These are phyloP conservation scores for Setaria viridis DNA, from an alignment of 202 grass and related monocot genomes.

Conservation along the genomic window DNA sequence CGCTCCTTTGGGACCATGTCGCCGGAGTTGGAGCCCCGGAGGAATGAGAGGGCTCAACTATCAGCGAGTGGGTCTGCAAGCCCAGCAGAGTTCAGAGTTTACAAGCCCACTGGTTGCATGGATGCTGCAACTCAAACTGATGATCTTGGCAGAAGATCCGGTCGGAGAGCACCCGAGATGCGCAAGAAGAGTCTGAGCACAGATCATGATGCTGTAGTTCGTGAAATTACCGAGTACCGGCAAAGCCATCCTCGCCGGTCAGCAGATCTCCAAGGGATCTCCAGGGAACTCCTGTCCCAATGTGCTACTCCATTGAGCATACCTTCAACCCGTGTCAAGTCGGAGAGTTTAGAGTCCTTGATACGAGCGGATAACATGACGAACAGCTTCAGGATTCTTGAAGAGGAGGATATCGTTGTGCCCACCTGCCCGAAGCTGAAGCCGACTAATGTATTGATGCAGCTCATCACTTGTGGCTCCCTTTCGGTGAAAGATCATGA, in stretches of 20 bases:
- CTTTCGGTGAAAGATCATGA: constrained; percentile 82
- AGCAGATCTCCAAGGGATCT: constrained; percentile 43
- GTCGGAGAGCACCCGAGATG: constrained; percentile 32
- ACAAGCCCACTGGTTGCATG: constrained; percentile 53
- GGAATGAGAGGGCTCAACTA: constrained; percentile 45
- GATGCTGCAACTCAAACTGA: constrained; percentile 95
- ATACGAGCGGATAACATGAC: constrained; percentile 66
- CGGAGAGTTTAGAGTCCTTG: constrained; percentile 85
- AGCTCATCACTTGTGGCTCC: constrained; percentile 87
- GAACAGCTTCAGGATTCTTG: constrained; percentile 62
- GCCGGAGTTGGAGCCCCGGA: constrained; percentile 37
- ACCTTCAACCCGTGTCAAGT: constrained; percentile 52
- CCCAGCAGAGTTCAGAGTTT: constrained; percentile 52
- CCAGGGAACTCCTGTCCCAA: constrained; percentile 48
- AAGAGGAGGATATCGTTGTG: constrained; percentile 75
- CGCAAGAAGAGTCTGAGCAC: constrained; percentile 60
- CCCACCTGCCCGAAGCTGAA: constrained; percentile 67
- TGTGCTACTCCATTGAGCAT: constrained; percentile 50
- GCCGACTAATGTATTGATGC: constrained; percentile 75
- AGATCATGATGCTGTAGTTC: constrained; percentile 48
- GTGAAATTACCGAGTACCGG: constrained; percentile 44
- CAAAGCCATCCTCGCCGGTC: constrained; percentile 42
- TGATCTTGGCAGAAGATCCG: constrained; percentile 42
- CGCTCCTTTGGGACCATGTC: constrained; percentile 50
- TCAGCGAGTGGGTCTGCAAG: constrained; percentile 41